These are phyloP conservation scores for Melanomma pulvis-pyrius DNA, from an alignment of 495 filamentous ascomycete species.

Conservation along the genomic window DNA sequence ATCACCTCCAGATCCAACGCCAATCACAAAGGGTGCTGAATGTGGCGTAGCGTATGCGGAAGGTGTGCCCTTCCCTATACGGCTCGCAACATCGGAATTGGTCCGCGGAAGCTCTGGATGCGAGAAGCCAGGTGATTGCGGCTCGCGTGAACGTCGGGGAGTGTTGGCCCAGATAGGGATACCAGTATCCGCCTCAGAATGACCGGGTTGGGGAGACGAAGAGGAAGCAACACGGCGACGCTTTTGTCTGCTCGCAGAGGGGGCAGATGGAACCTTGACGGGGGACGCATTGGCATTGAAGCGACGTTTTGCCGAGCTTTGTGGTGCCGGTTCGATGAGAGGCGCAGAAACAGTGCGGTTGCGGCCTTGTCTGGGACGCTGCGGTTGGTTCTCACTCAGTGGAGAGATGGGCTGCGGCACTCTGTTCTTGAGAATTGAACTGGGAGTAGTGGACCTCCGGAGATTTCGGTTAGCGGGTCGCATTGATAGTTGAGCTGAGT, in stretches of 20 bases:
- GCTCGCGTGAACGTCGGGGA: constrained; percentile 23
- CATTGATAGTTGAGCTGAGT: constrained; percentile 28
- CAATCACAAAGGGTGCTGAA: constrained; percentile 23
- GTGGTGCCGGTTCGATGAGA: neutral
- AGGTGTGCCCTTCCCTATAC: constrained; percentile 24
- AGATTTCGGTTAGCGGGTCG: constrained; percentile 27
- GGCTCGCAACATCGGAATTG: constrained; percentile 26
- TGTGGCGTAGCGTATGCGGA: constrained; percentile 35
- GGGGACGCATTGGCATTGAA: constrained; percentile 24
- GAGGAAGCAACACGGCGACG: constrained; percentile 27
- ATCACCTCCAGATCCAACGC: constrained; percentile 17
- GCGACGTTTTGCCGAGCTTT: constrained; percentile 28
- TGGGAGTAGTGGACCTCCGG: constrained; percentile 26
- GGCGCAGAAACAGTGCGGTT: constrained; percentile 28
- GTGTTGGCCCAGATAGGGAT: constrained; percentile 17
- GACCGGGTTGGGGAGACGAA: constrained; percentile 15
- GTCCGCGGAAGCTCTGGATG: constrained; percentile 25
- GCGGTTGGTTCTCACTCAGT: constrained; percentile 28
- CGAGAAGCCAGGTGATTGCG: constrained; percentile 25
- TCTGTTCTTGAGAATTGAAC: constrained; percentile 30
- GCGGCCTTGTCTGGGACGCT: constrained; percentile 5
- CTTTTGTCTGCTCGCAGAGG: constrained; percentile 20
- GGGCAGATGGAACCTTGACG: constrained; percentile 16
- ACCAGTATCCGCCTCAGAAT: neutral
- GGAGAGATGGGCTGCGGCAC: constrained; percentile 32